phyloP scores from a whole-genome alignment of 2,329 filamentous ascomycete genomes.

The Nemania sp. region DNA sequence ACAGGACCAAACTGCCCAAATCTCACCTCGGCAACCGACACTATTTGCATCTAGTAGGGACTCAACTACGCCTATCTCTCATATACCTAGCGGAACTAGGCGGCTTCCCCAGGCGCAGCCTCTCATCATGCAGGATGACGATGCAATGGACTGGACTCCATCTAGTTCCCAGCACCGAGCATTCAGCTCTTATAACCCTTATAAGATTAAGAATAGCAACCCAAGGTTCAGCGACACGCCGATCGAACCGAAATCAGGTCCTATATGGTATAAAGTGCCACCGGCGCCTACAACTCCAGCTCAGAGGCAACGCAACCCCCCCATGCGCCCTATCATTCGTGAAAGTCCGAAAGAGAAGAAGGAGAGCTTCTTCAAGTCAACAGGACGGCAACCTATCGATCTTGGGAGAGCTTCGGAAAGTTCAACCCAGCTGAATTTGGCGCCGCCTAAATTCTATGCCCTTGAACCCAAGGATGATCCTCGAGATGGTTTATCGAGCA shows the following conservation, averaged over 20 bases:
- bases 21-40: constrained; percentile 10
- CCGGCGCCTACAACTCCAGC: constrained; percentile 76
- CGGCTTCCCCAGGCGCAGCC: constrained; percentile 27
- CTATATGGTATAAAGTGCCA: constrained; percentile 79
- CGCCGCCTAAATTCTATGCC: constrained; percentile 49
- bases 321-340: constrained; percentile 65
- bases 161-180: constrained; percentile 67
- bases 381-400: constrained; percentile 42
- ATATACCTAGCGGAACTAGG: not conserved
- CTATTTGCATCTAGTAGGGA: not conserved
- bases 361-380: constrained; percentile 62
- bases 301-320: constrained; percentile 71
- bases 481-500: constrained; percentile 49
- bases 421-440: constrained; percentile 42
- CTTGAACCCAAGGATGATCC: constrained; percentile 50
- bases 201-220: constrained; percentile 56
- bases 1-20: constrained; percentile 16
- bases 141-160: constrained; percentile 82
- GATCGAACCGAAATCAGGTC: constrained; percentile 58
- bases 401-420: constrained; percentile 38
- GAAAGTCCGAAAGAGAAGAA: constrained; percentile 59
- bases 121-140: constrained; percentile 55
- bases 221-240: constrained; percentile 61
- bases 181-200: constrained; percentile 61
- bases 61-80: not conserved